Evolutionary conservation across 352 stramenopile genomes (phyloP).

Genomic region (Phytophthora megakarya): DNA sequence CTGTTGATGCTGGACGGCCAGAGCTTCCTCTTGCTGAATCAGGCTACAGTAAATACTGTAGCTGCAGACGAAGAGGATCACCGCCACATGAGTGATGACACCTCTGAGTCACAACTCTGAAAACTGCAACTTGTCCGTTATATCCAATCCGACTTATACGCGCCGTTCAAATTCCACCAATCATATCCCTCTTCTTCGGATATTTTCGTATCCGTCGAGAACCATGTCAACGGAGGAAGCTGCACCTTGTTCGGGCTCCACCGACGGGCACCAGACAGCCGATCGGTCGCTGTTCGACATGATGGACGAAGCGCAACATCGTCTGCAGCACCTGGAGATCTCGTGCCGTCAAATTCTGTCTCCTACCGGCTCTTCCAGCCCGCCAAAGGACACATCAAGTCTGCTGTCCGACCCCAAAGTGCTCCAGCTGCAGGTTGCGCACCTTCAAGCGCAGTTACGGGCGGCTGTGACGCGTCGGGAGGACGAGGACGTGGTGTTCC

Average conservation of each 20-base stretch:
- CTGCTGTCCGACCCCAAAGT: constrained; percentile 26
- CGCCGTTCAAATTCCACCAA: too few species aligned
- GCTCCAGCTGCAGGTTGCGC: constrained; percentile 55
- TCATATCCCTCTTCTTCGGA: too few species aligned
- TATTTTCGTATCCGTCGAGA: not conserved
- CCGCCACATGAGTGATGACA: too few species aligned
- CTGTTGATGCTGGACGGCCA: too few species aligned
- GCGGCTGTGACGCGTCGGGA: constrained; percentile 55
- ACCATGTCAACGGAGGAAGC: constrained; percentile 12
- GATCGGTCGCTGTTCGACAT: constrained; percentile 60
- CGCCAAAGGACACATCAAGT: constrained; percentile 3
- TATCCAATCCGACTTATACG: too few species aligned
- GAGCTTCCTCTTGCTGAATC: too few species aligned
- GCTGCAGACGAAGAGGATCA: too few species aligned
- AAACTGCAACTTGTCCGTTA: too few species aligned
- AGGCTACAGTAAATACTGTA: too few species aligned
- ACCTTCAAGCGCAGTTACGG: constrained; percentile 52
- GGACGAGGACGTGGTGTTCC: constrained; percentile 68
- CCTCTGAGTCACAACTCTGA: too few species aligned
- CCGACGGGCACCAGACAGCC: not conserved
- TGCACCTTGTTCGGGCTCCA: not conserved
- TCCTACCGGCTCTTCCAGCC: not conserved
- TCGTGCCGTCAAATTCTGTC: constrained; percentile 47
- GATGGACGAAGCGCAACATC: constrained; percentile 47
- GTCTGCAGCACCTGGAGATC: constrained; percentile 61